Conservation (phyloP, 2,329 filamentous ascomycete genomes). For the Ophiostoma montium region DNA sequence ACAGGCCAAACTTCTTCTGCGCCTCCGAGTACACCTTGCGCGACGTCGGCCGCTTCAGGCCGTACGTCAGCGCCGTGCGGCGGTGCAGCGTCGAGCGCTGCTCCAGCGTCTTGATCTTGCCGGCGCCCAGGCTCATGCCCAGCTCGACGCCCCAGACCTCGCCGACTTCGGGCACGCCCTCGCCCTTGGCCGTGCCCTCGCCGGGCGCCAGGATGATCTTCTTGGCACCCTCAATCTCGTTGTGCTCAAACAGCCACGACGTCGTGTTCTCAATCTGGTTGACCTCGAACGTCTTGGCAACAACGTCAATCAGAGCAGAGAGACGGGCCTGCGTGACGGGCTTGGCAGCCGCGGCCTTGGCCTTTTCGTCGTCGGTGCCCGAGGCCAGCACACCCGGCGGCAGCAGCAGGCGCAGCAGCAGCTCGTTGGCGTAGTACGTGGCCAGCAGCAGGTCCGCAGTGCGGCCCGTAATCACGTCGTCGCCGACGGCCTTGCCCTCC, state of each 20-base stretch:
- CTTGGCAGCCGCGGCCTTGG: constrained; percentile 74
- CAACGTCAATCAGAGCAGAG: constrained; percentile 75
- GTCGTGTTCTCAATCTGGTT: constrained; percentile 96
- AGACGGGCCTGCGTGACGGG: constrained; percentile 77
- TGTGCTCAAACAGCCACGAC: constrained; percentile 89
- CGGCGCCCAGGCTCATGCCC: constrained; percentile 75
- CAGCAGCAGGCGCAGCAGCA: constrained; percentile 78
- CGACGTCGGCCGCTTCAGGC: constrained; percentile 85
- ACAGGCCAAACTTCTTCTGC: constrained; percentile 91
- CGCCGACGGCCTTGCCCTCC: constrained; percentile 35
- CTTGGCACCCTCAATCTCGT: constrained; percentile 94
- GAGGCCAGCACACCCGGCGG: constrained; percentile 74
- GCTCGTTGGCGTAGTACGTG: constrained; percentile 90
- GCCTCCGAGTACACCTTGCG: constrained; percentile 87
- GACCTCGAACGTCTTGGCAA: constrained; percentile 80
- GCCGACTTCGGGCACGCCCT: constrained; percentile 73
- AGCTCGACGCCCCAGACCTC: constrained; percentile 98
- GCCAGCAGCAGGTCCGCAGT: constrained; percentile 79
- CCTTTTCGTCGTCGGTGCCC: constrained; percentile 88
- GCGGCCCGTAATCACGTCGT: constrained; percentile 56
- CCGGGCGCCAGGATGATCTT: constrained; percentile 88
- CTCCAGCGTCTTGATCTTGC: constrained; percentile 87
- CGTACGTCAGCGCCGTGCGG: constrained; percentile 81
- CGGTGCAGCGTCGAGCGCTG: constrained; percentile 86
- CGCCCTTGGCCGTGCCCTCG: constrained; percentile 82